phyloP scores from a whole-genome alignment of 2,329 filamentous ascomycete species.

The Arthroderma sp. region DNA sequence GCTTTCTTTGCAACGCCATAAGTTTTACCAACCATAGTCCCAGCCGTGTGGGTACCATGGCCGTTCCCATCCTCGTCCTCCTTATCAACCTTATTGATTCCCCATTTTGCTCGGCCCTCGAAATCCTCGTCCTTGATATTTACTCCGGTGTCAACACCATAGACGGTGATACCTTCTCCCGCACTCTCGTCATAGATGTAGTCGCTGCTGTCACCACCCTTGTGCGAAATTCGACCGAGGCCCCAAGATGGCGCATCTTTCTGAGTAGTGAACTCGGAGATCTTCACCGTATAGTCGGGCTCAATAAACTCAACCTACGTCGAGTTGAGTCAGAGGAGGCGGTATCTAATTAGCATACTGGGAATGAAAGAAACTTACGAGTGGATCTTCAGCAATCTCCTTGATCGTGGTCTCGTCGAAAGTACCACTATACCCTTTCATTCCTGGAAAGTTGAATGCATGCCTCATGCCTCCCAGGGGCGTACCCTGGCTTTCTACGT shows the following conservation, averaged over 20 bases:
- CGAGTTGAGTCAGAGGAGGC: no score
- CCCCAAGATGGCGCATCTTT: constrained; percentile 21
- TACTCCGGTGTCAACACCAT: constrained; percentile 28
- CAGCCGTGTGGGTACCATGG: constrained; percentile 29
- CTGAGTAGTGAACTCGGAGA: constrained; percentile 7
- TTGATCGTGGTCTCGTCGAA: constrained; percentile 9
- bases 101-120: constrained; percentile 23
- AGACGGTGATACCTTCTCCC: constrained; percentile 23
- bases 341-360: no score
- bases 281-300: constrained; percentile 3
- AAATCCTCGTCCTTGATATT: constrained; percentile 23
- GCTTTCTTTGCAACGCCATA: constrained; percentile 29
- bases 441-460: constrained; percentile 7
- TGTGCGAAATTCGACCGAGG: constrained; percentile 23
- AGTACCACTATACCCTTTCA: constrained; percentile 9
- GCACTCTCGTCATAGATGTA: constrained; percentile 25
- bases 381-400: constrained; percentile 2
- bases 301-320: constrained; percentile 10
- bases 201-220: constrained; percentile 11
- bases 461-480: constrained; percentile 3
- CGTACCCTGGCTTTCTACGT: neutral
- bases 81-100: constrained; percentile 20
- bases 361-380: constrained; percentile 1
- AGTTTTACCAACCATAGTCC: constrained; percentile 22
- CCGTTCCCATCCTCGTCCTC: constrained; percentile 16